phyloP scores from a whole-genome alignment of 2,329 filamentous ascomycete species.

The Fusarium chuoi region DNA sequence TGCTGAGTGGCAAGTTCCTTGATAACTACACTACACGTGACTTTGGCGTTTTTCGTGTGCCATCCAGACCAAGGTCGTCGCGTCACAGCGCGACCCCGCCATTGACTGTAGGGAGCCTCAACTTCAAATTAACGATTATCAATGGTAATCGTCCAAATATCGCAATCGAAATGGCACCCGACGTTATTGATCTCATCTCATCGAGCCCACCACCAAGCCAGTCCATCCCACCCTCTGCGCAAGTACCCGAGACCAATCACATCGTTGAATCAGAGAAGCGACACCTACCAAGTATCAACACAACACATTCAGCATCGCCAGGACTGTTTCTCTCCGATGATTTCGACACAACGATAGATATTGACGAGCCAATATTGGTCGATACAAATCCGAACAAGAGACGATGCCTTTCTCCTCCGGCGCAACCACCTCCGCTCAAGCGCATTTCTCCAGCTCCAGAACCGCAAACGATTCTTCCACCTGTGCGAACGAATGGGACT shows the following conservation, averaged over 20 bases:
- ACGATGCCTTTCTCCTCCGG: constrained; percentile 39
- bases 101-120: background rate
- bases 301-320: background rate
- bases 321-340: constrained; percentile 47
- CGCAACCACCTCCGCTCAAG: constrained; percentile 24
- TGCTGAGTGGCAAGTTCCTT: background rate
- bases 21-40: constrained; percentile 32
- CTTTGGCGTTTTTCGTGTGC: constrained; percentile 43
- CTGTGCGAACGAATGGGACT: constrained; percentile 9
- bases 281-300: background rate
- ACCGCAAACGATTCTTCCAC: constrained; percentile 6
- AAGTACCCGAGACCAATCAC: background rate
- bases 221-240: background rate
- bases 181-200: constrained; percentile 52
- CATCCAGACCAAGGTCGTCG: background rate
- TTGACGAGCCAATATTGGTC: constrained; percentile 45
- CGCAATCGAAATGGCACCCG: constrained; percentile 42
- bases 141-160: background rate
- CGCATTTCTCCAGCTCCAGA: constrained; percentile 18
- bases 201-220: constrained; percentile 46
- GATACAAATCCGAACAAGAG: constrained; percentile 45
- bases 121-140: background rate
- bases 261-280: background rate
- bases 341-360: constrained; percentile 54
- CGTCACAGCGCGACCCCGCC: constrained; percentile 35